Conservation (phyloP, 805 yeast genomes). For the Candida golubevii region DNA sequence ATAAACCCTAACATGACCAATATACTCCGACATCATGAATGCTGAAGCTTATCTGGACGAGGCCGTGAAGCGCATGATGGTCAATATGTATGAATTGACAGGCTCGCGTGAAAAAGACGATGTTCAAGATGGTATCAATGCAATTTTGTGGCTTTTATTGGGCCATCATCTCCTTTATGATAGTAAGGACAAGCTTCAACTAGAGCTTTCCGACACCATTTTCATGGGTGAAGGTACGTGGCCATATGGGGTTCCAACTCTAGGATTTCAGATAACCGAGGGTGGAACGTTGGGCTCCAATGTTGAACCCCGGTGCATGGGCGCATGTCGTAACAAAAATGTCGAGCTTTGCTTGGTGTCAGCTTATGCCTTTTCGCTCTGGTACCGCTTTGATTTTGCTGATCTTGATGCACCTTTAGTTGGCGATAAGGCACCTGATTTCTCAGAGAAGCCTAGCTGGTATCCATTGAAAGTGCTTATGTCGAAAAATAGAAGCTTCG, state of each 20-base stretch:
- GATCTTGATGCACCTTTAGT: background rate
- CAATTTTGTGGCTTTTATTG: slow-evolving; percentile 2
- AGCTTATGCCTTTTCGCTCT: background rate
- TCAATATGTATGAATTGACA: background rate
- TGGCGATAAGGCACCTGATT: background rate
- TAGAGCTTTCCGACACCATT: slow-evolving; percentile 3
- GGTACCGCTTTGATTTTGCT: slow-evolving; percentile 5
- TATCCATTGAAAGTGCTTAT: background rate
- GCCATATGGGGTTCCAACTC: background rate
- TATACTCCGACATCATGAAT: no score
- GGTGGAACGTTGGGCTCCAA: background rate
- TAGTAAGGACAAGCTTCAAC: background rate
- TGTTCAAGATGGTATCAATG: slow-evolving; percentile 1
- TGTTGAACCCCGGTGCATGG: background rate
- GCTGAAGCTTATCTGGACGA: background rate
- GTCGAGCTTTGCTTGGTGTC: background rate
- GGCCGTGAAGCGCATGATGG: slow-evolving; percentile 2
- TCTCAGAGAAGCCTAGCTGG: slow-evolving; percentile 1
- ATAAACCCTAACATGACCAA: no score
- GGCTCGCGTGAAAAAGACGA: background rate
- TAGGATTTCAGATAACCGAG: background rate
- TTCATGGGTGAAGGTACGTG: background rate
- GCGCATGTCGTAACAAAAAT: slow-evolving; percentile 1
- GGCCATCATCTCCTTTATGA: slow-evolving; percentile 5
- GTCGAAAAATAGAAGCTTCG: background rate